Evolutionary conservation across 345 rosid species (phyloP).

Genomic region (Ceriops decandra): DNA sequence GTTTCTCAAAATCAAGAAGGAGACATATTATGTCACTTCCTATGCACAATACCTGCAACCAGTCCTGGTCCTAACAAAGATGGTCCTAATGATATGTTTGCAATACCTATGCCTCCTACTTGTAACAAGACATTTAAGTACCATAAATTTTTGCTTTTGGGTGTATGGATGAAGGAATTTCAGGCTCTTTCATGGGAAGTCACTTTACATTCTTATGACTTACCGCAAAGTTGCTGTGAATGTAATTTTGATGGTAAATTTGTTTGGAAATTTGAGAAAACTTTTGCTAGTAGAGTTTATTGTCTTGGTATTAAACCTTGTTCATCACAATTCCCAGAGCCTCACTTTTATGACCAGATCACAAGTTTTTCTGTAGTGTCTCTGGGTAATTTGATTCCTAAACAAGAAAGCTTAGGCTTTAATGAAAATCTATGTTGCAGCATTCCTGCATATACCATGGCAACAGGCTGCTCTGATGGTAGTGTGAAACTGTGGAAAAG

Average conservation of each 20-base stretch:
- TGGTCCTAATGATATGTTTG: conserved; percentile 62
- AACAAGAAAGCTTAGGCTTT: conserved; percentile 27
- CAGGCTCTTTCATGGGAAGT: conserved; percentile 69
- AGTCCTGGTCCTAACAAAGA: conserved; percentile 37
- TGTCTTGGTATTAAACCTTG: conserved; percentile 48
- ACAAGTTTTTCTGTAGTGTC: conserved; percentile 64
- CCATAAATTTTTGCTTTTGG: conserved; percentile 63
- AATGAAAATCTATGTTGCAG: conserved; percentile 28
- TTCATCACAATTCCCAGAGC: conserved; percentile 65
- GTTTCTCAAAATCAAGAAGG: conserved; percentile 33
- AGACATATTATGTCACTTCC: conserved; percentile 39
- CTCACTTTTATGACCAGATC: conserved; percentile 44
- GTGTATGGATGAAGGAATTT: conserved; percentile 63
- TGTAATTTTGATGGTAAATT: conserved; percentile 44
- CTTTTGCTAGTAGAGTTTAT: conserved; percentile 44
- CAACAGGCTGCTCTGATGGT: conserved; percentile 78
- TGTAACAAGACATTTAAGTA: conserved; percentile 44
- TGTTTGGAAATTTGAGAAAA: conserved; percentile 44
- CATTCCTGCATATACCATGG: conserved; percentile 61
- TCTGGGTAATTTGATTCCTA: conserved; percentile 38
- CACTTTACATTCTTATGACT: conserved; percentile 48
- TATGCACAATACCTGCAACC: conserved; percentile 67
- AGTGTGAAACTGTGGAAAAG: conserved; percentile 78
- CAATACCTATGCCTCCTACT: conserved; percentile 47
- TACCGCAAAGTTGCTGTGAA: conserved; percentile 35